Evolutionary conservation across 2,329 filamentous ascomycete species (phyloP).

Genomic region (Xylaria sp.): DNA sequence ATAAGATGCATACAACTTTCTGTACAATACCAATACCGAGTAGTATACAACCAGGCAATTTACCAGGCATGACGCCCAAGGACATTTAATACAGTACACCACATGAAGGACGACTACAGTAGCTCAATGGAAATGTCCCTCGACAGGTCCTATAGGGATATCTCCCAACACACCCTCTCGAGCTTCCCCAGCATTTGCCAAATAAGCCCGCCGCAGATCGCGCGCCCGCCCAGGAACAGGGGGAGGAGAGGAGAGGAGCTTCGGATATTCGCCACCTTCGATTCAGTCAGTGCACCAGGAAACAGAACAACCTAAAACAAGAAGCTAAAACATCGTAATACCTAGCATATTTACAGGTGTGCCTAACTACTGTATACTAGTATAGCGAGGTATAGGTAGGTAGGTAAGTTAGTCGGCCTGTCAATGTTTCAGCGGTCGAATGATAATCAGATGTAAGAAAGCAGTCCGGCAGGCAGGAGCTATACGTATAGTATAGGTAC

Average conservation of each 20-base stretch:
- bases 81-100: too few relatives aligned
- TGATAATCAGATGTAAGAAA: neutral
- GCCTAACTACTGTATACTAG: neutral
- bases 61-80: neutral
- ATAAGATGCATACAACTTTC: too few relatives aligned
- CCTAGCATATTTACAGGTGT: neutral
- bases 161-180: conserved; percentile 3
- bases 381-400: neutral
- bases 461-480: neutral
- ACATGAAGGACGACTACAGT: neutral
- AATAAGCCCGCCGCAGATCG: conserved; percentile 23
- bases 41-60: neutral
- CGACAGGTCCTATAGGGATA: conserved; percentile 10
- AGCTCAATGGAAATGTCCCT: neutral
- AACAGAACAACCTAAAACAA: neutral
- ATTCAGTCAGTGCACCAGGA: neutral
- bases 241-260: neutral
- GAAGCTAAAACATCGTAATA: neutral
- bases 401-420: too few relatives aligned
- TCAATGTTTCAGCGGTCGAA: conserved; percentile 14
- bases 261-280: conserved; percentile 14
- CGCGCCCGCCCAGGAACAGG: neutral
- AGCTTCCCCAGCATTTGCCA: conserved; percentile 26
- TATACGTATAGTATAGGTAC: neutral
- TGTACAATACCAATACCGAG: too few relatives aligned